Base-by-base conservation (phyloP, 2,329 filamentous ascomycete genomes). In the Talaromyces sp. region DNA sequence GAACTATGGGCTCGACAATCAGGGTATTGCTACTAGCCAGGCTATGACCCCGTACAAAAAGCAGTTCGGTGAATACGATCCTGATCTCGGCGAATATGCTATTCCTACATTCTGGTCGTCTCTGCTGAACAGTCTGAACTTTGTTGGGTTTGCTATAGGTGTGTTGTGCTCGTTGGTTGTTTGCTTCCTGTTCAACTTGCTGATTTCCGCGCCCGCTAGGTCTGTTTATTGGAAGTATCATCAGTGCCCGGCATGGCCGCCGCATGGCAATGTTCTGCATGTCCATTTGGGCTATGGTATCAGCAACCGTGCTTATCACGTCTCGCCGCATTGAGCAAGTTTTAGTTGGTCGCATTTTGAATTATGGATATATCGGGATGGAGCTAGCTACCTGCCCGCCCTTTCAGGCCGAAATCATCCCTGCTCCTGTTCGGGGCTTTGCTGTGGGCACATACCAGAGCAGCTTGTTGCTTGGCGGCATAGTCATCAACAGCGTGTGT, bases 1-100 rank as follows among this genome's bases (percentile, higher is more conserved):
- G 60, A 78, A 77, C 59, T 78, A 76, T 70, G 75, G 75, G 30
- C 76, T 78, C 19, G 75, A 78, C 58, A 75, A 77, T 49, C 71
- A 75, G 53, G 76, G 69, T 0, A 75, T 76, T 55, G 68, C 73
- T 0, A 73, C 69, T 0, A 75, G 71, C 0, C 75, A 77, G 63
- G 72, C 75, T 2, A 78, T 78, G 76, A 65, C 70, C 13, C 58
- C 72, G 1, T 78, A 75, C 57, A 68, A 68, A 6, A 67, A 64
- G 25, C 69, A 74, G 22, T 77, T 77, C 56, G 75, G 75, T 0
- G 63, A 66, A 2, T 72, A 65, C 30, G 61, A 75, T 42, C 36
- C 62, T 7, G 52, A 63, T 52, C 63, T 57, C 2, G 63, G 66
- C 1, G 57, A 59, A 2, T 77, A 73, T 36, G 58, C 58, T 1